Conservation (phyloP, 805 yeast species). For the Starmerella tilneyi region DNA sequence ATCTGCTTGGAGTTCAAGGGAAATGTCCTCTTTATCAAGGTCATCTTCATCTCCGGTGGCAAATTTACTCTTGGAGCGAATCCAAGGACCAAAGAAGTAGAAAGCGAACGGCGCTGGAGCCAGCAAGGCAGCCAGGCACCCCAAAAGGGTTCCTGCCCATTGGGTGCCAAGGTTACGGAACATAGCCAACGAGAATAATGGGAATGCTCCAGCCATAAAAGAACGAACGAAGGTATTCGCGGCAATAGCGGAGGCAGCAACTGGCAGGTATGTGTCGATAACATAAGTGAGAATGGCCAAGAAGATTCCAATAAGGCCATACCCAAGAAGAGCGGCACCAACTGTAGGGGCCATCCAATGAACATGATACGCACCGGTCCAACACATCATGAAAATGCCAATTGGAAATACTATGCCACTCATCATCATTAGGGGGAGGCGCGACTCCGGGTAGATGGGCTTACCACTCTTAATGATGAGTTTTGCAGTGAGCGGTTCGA, state of each 20-base stretch:
- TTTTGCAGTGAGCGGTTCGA: slow-evolving; percentile 45
- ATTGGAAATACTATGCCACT: slow-evolving; percentile 63
- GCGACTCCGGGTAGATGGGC: slow-evolving; percentile 63
- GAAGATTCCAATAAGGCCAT: slow-evolving; percentile 48
- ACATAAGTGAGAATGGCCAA: slow-evolving; percentile 51
- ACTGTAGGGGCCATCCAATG: slow-evolving; percentile 58
- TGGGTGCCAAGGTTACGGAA: slow-evolving; percentile 41
- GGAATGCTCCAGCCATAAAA: slow-evolving; percentile 51
- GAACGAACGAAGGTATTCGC: slow-evolving; percentile 54
- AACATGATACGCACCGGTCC: slow-evolving; percentile 71
- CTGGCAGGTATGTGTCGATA: slow-evolving; percentile 48
- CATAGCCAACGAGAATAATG: slow-evolving; percentile 47
- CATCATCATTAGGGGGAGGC: slow-evolving; percentile 64
- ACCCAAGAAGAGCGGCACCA: slow-evolving; percentile 44
- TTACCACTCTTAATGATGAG: slow-evolving; percentile 46
- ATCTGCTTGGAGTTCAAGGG: slow-evolving; percentile 17
- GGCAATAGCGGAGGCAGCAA: slow-evolving; percentile 56
- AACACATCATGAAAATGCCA: slow-evolving; percentile 77
- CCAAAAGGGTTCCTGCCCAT: slow-evolving; percentile 49
- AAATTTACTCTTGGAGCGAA: slow-evolving; percentile 22
- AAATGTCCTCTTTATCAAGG: slow-evolving; percentile 16
- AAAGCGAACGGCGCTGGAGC: slow-evolving; percentile 50
- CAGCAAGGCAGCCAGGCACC: slow-evolving; percentile 40
- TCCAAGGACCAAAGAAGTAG: slow-evolving; percentile 38
- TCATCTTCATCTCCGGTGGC: slow-evolving; percentile 19